A percentile compares a stretch with the other conserved stretches of the same genome.
These are phyloP conservation scores for Cymodocea nodosa DNA, from an alignment of 116 monocot genomes.

Conservation along the genomic window DNA sequence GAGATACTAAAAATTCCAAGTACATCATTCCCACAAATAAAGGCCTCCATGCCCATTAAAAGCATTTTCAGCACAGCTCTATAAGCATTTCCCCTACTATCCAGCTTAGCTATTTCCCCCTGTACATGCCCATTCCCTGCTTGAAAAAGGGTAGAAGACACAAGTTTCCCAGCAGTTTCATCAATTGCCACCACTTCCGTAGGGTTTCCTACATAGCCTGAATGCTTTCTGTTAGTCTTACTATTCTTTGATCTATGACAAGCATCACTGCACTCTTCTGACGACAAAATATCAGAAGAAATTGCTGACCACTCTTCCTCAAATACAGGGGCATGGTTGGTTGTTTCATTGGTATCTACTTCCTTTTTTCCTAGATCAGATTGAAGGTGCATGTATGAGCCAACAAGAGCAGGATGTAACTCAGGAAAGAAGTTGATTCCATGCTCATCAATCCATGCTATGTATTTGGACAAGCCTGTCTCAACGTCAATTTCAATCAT, in stretches of 20 bases:
- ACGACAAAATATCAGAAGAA: constrained; percentile 22
- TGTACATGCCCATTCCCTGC: constrained; percentile 9
- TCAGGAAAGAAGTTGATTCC: constrained; percentile 52
- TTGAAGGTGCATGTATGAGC: constrained; percentile 12
- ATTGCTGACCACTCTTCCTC: constrained; percentile 12
- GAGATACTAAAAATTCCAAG: constrained; percentile 46
- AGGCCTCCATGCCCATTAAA: constrained; percentile 32
- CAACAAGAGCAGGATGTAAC: constrained; percentile 18
- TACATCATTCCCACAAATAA: constrained; percentile 46
- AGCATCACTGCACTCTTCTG: no score
- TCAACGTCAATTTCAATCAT: constrained; percentile 46
- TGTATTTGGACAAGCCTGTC: constrained; percentile 33
- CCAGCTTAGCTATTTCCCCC: constrained; percentile 8
- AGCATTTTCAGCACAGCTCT: constrained; percentile 42
- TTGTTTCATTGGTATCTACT: constrained; percentile 10
- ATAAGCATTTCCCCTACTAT: constrained; percentile 8
- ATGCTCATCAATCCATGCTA: constrained; percentile 78
- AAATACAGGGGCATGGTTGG: constrained; percentile 22
- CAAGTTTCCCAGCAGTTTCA: constrained; percentile 27
- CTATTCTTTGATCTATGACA: constrained; percentile 21
- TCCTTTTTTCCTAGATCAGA: constrained; percentile 4
- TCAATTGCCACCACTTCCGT: constrained; percentile 6
- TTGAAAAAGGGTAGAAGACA: constrained; percentile 9
- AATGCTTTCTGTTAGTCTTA: constrained; percentile 12
- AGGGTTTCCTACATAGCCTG: background rate